phyloP scores from a whole-genome alignment of 257 asterid species.

The Solanum commersonii region DNA sequence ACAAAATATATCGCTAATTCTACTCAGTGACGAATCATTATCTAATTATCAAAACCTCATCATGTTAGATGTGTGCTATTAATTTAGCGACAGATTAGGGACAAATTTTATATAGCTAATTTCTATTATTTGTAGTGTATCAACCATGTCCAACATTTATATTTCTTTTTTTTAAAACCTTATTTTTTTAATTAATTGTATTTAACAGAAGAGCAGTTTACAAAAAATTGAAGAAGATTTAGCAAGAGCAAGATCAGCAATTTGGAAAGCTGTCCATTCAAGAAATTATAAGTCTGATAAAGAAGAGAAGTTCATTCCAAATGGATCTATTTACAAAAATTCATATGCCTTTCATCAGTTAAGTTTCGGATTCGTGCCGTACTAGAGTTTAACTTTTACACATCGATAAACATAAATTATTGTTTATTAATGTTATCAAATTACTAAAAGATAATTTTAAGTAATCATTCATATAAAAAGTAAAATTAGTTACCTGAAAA shows the following conservation, averaged over 20 bases:
- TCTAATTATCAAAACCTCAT: neutral
- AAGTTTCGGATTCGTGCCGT: neutral
- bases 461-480: too few species aligned
- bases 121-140: neutral
- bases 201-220: neutral
- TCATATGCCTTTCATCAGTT: slow-evolving; percentile 17
- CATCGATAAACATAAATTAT: neutral
- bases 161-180: neutral
- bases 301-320: slow-evolving; percentile 7
- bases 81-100: too few species aligned
- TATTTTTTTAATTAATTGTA: neutral
- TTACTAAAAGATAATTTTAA: neutral
- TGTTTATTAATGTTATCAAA: neutral
- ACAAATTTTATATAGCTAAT: neutral
- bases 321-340: slow-evolving; percentile 5
- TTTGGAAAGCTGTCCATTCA: neutral
- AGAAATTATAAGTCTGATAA: neutral
- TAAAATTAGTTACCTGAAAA: too few species aligned
- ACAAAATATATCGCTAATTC: neutral
- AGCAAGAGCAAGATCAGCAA: slow-evolving; percentile 12
- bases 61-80: neutral
- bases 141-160: neutral
- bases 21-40: too few species aligned
- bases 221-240: slow-evolving; percentile 9
- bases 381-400: neutral